phyloP scores from a whole-genome alignment of 2,329 filamentous ascomycete species.

The Sphaerulina musiva region DNA sequence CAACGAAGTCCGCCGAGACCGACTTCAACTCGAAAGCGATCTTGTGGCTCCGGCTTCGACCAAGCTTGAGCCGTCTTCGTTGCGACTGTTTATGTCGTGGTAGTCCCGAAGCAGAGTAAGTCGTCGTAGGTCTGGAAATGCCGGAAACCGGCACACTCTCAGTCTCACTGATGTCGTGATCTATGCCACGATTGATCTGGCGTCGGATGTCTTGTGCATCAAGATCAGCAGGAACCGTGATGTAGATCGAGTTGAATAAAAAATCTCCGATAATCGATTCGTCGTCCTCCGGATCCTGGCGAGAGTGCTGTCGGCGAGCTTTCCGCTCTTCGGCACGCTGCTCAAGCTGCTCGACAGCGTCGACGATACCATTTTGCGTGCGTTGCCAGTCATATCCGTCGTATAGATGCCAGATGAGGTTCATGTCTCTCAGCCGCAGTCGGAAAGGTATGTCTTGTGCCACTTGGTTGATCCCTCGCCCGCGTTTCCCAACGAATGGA shows the following conservation, averaged over 20 bases:
- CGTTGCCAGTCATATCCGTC: slow-evolving; percentile 95
- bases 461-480: background rate
- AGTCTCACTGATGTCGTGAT: slow-evolving; percentile 80
- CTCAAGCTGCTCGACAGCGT: slow-evolving; percentile 84
- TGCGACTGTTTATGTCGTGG: slow-evolving; percentile 21
- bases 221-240: slow-evolving; percentile 73
- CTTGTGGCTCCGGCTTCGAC: slow-evolving; percentile 85
- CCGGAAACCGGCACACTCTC: slow-evolving; percentile 74
- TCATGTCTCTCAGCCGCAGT: slow-evolving; percentile 74
- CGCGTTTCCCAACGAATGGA: slow-evolving; percentile 16
- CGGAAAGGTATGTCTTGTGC: slow-evolving; percentile 49
- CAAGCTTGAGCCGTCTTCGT: slow-evolving; percentile 56
- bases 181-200: slow-evolving; percentile 81
- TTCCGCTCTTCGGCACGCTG: slow-evolving; percentile 69
- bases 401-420: slow-evolving; percentile 95
- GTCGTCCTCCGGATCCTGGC: slow-evolving; percentile 60
- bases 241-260: slow-evolving; percentile 97
- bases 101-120: slow-evolving; percentile 33
- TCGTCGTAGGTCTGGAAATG: slow-evolving; percentile 53
- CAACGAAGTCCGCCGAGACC: slow-evolving; percentile 72
- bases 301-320: slow-evolving; percentile 50
- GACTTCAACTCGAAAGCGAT: slow-evolving; percentile 90
- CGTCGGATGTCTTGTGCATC: slow-evolving; percentile 75
- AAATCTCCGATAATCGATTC: slow-evolving; percentile 89
- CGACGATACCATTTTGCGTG: slow-evolving; percentile 77